Conservation (phyloP, 768 basidiomycete genomes). For the Rhodosporidiobolus odoratus region DNA sequence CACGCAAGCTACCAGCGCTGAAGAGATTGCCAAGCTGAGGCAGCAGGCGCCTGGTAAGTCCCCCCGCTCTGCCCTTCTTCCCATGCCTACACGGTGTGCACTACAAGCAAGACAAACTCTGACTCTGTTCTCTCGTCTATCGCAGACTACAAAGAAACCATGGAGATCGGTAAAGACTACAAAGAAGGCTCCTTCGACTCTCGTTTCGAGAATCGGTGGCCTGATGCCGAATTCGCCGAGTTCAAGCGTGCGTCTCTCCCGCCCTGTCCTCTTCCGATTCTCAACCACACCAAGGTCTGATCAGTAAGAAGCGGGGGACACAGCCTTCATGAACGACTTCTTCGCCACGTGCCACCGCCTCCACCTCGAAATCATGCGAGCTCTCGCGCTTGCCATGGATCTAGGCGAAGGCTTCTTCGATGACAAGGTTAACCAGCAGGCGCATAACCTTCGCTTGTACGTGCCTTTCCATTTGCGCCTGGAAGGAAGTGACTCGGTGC, state of each 20-base stretch:
- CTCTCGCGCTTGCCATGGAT: conserved; percentile 72
- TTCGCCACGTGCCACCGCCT: conserved; percentile 57
- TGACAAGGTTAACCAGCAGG: conserved; percentile 65
- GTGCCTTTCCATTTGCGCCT: too few species aligned
- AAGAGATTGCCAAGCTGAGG: conserved; percentile 70
- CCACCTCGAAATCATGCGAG: conserved; percentile 72
- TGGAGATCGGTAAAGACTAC: conserved; percentile 77
- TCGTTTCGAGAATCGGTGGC: conserved; percentile 63
- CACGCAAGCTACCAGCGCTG: conserved; percentile 44
- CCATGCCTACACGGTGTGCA: too few species aligned
- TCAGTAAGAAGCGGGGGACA: too few species aligned
- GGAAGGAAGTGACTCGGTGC: neutral
- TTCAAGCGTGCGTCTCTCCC: conserved; percentile 54
- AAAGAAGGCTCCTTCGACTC: conserved; percentile 53
- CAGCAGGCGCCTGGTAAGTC: conserved; percentile 59
- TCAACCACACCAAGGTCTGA: too few species aligned
- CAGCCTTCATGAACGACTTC: conserved; percentile 64
- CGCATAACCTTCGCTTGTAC: conserved; percentile 67
- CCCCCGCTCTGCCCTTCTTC: conserved; percentile 50
- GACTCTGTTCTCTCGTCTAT: neutral
- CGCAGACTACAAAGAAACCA: conserved; percentile 54
- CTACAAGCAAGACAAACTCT: too few species aligned
- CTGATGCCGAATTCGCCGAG: conserved; percentile 57
- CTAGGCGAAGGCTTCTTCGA: conserved; percentile 73
- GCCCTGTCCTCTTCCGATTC: too few species aligned